A percentile compares a stretch with the other conserved stretches of the same genome.
Conservation (phyloP, 768 basidiomycete species). For the Tricholoma hemisulphureum region DNA sequence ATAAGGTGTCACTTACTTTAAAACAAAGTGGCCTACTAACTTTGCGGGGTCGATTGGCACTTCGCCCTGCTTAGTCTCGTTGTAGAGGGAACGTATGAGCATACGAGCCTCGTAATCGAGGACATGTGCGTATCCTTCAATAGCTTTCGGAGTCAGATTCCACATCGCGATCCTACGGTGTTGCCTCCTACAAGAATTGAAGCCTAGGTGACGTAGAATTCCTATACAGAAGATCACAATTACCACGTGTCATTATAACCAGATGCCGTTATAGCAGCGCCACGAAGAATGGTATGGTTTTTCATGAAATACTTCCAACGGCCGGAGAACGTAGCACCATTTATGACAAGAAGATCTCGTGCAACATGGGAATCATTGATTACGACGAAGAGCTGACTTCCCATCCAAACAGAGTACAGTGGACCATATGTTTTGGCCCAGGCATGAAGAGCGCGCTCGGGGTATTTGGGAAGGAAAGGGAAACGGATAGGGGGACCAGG, state of each 20-base stretch:
- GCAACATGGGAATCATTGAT: constrained; percentile 34
- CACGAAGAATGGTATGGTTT: constrained; percentile 31
- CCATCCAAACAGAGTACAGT: constrained; percentile 38
- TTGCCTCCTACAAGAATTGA: constrained; percentile 35
- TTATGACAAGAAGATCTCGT: constrained; percentile 33
- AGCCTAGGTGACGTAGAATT: neutral
- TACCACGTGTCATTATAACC: constrained; percentile 33
- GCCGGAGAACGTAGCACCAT: constrained; percentile 35
- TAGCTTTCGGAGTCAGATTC: constrained; percentile 33
- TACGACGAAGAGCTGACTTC: constrained; percentile 37
- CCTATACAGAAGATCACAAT: neutral
- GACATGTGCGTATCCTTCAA: constrained; percentile 31
- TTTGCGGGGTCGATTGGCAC: constrained; percentile 37
- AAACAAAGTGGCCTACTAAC: constrained; percentile 34
- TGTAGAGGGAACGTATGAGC: constrained; percentile 36
- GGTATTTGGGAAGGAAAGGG: constrained; percentile 33
- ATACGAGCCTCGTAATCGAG: constrained; percentile 42
- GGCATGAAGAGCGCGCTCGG: constrained; percentile 29
- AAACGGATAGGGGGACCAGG: constrained; percentile 29
- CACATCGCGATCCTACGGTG: constrained; percentile 39
- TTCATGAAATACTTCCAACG: constrained; percentile 37
- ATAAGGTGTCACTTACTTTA: constrained; percentile 14
- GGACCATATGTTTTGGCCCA: constrained; percentile 36
- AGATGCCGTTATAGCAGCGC: constrained; percentile 33
- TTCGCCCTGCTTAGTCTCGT: constrained; percentile 27